Evolutionary conservation across 2,329 filamentous ascomycete genomes (phyloP), one percentile per base, ranked within the genome.

Genomic region (Thielaviopsis euricoi): DNA sequence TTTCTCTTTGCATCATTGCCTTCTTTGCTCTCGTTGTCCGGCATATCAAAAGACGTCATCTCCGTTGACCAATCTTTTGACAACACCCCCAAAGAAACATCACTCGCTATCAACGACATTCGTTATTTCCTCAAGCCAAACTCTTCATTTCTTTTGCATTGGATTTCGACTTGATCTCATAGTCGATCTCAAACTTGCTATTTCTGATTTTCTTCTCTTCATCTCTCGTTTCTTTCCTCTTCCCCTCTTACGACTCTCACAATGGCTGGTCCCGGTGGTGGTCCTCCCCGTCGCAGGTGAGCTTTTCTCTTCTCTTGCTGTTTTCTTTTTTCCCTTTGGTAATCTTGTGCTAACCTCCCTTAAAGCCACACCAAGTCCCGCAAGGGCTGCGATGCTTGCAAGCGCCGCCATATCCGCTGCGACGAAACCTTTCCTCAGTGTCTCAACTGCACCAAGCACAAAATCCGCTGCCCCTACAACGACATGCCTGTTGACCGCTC

Each of bases 401-500:
- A 98, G 74, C 85, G 87, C 70, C 83, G 93, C 69, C 93, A 98
- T 72, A 98, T 98, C 69, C 82, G 93, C 66, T 98, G 93, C 73
- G 93, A 98, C 68, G 93, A 98, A 71, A 95, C 83, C 64, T 96
- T 95, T 67, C 93, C 93, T 55, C 93, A 98, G 80, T 98, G 91
- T 75, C 89, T 89, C 67, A 98, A 98, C 73, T 98, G 93, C 73
- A 96, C 91, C 62, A 98, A 97, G 74, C 93, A 98, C 74, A 95
- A 96, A 74, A 93, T 94, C 66, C 87, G 90, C 67, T 98, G 93
- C 73, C 93, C 95, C 65, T 98, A 97, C 75, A 94, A 95, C 78
- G 90, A 97, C 68, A 83, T 84, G 67, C 77, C 84, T 59, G 76
- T 81, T 64, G 78, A 82, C 64, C 75, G 80, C 63, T 76, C 79